Conservation (phyloP, 2,329 filamentous ascomycete genomes). For the Coniochaeta hoffmannii region DNA sequence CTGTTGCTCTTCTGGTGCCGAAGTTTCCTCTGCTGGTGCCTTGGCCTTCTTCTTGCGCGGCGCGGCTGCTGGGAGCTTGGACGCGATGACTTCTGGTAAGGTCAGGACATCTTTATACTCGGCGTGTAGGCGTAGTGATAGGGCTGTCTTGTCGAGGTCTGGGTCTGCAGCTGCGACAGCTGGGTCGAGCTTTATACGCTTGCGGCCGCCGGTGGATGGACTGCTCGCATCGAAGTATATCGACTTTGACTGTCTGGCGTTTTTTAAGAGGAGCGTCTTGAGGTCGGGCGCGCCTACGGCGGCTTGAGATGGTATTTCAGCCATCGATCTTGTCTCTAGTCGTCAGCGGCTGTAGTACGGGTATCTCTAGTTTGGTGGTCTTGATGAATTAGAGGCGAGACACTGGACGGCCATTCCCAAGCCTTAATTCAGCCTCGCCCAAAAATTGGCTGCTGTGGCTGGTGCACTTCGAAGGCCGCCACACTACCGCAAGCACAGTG, state of each 20-base stretch:
- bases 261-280: conserved; percentile 30
- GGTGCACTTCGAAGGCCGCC: background rate
- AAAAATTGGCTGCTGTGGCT: conserved; percentile 3
- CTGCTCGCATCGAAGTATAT: conserved; percentile 25
- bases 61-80: conserved; percentile 60
- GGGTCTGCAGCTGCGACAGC: conserved; percentile 30
- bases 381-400: background rate
- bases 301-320: conserved; percentile 18
- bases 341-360: background rate
- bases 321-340: background rate
- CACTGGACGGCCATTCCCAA: background rate
- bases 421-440: conserved; percentile 2
- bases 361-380: background rate
- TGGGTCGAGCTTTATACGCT: conserved; percentile 26
- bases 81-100: conserved; percentile 69
- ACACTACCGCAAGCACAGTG: background rate
- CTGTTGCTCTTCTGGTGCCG: conserved; percentile 30
- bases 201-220: conserved; percentile 10
- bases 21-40: conserved; percentile 26
- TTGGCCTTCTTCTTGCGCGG: conserved; percentile 48
- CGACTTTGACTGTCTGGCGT: conserved; percentile 31
- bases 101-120: conserved; percentile 76
- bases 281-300: conserved; percentile 19
- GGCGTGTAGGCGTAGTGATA: conserved; percentile 52
- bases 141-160: conserved; percentile 30